Evolutionary conservation across 805 yeast genomes (phyloP).

Genomic region (Suhomyces pyralidae): DNA sequence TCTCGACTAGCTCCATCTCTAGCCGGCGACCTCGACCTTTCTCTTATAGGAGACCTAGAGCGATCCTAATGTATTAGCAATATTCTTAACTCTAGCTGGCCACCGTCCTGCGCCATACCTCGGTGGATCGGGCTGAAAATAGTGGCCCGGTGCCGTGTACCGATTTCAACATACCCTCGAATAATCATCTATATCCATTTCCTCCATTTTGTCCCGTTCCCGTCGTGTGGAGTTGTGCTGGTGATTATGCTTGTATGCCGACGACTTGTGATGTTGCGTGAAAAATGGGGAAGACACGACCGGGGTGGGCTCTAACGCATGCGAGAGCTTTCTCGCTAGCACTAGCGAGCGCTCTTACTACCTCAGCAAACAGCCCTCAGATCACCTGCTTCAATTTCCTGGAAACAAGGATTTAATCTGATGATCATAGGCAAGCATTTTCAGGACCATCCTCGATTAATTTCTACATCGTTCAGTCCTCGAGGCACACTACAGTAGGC

Average conservation of each 20-base stretch:
- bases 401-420: too few species aligned
- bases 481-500: not conserved
- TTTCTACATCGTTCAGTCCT: not conserved
- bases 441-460: too few species aligned
- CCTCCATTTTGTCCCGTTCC: constrained; percentile 43
- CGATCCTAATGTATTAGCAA: constrained; percentile 20
- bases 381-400: not conserved
- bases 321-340: not conserved
- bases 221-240: not conserved
- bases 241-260: not conserved
- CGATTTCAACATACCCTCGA: constrained; percentile 48
- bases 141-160: not conserved
- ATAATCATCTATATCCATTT: constrained; percentile 62
- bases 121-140: not conserved
- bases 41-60: constrained; percentile 25
- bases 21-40: constrained; percentile 36
- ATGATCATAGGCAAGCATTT: too few species aligned
- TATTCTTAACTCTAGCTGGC: not conserved
- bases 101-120: not conserved
- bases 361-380: not conserved
- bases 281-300: constrained; percentile 1
- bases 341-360: not conserved
- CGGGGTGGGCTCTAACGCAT: not conserved
- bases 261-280: not conserved
- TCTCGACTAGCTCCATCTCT: constrained; percentile 15